Evolutionary conservation across 352 stramenopile species (phyloP), one percentile per base, ranked within the genome.

Genomic region (Globisporangium nagaii): DNA sequence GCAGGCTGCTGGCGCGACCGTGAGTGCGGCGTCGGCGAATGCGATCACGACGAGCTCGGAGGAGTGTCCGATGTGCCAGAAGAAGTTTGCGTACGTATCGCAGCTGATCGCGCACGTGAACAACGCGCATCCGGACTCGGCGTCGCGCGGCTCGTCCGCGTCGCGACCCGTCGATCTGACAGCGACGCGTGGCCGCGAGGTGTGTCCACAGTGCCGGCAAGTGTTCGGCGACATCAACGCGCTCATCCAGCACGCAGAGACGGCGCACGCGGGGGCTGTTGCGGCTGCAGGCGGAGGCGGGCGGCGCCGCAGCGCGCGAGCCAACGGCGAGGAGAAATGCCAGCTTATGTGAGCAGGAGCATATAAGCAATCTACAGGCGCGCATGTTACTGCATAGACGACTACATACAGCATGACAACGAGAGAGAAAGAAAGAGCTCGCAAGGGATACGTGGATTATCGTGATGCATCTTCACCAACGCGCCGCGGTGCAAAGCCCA

Each of bases 81-180:
- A 88, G 47, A 79, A 75, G 54, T 92, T 92, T 43, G 53, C 62
- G 9, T 86, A 91, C 55, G 78, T 88, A 9, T 77, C 68, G 52
- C 79, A 88, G 39, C 58, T 92, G 22, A 83, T 92, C 48, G 75
- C 73, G 4, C 82, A 92, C 58, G 77, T 90, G 42, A 89, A 90
- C 65, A 71, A 71, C 12, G 69, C 64, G 10, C 82, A 92, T 55
- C 75, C 79, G 9, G 82, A 92, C 10, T 31, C 24, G n/a, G 12
- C 25, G 15, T 46, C 59, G 41, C 32, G 39, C 41, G 35, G 24
- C 6, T 58, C 51, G 10, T 24, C 39, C 19, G 39, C 51, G 8
- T 20, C 51, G 39, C 19, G 28, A 8, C 31, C 51, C 2, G 35
- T 55, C 24, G 48, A 55, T 30, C n/a, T 45, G 13, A 50, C 56